Evolutionary conservation across 1,284 basidiomycete species (phyloP), one percentile per base, ranked within the genome.

Genomic region (Xerocomus nothofagi): DNA sequence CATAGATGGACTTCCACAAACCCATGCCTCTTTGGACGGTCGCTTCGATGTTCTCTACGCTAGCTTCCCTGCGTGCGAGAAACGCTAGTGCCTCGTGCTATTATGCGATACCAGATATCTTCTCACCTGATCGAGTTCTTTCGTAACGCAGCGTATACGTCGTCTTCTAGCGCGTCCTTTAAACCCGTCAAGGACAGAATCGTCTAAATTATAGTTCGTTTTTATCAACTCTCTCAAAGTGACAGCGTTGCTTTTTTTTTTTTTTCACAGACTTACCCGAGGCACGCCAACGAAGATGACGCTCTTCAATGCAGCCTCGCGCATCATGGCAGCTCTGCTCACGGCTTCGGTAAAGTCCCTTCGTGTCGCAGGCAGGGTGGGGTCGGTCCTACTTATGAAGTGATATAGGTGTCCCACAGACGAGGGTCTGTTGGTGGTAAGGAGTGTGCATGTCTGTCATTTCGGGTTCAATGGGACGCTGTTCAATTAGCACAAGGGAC

Each of bases 261-360:
- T 36, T 59, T 56, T 41, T 53, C 41, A 31, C 33, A 18, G 12
- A 60, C 54, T 58, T 55, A 92, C 90, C 70, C 91, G 81, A 57
- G 93, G 92, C 49, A 96, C 92, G 34, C 94, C 94, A 56, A 92
- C 84, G 69, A 97, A 94, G 57, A 94, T 91, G 64, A 88, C 86
- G 61, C 91, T 94, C 74, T 99, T 98, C 66, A 99, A 69, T 5
- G 93, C 93, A 9, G 89, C 84, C 74, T 99, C 96, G 44, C 96
- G 82, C 83, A 98, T 94, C 59, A 94, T 69, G 55, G 83, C 88
- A 57, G 90, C 91, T 59, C 80, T 84, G 66, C 80, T 79, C 55
- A 86, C 74, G 46, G 80, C 79, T 44, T 78, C 76, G 53, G 75
- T 62, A 50, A 82, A 57, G 57, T 72, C 74, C 37, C 65, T 67